A percentile compares a stretch with the other conserved stretches of the same genome.
These are phyloP conservation scores for Aspergillus persii DNA, from an alignment of 2,329 filamentous ascomycete genomes.

Conservation along the genomic window DNA sequence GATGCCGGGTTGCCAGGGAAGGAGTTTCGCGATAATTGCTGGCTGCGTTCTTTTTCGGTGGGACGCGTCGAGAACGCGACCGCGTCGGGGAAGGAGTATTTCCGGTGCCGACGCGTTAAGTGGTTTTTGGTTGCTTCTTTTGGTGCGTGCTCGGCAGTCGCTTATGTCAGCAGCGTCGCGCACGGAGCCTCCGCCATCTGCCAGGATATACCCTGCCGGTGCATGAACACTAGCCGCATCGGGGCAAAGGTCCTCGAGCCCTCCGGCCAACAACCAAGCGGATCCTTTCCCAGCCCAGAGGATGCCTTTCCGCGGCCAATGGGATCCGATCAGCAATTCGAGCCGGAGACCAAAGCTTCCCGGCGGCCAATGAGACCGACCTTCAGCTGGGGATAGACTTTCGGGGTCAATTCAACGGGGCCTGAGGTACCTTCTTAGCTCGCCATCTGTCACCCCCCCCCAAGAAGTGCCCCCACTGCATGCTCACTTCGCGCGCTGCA, in stretches of 20 bases:
- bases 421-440: too few relatives aligned
- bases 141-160: neutral
- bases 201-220: neutral
- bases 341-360: constrained; percentile 5
- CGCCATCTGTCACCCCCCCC: constrained; percentile 9
- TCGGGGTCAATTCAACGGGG: constrained; percentile 15
- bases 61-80: constrained; percentile 28
- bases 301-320: constrained; percentile 10
- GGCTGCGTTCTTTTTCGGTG: constrained; percentile 9
- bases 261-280: constrained; percentile 14
- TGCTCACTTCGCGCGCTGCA: neutral
- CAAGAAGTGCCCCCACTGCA: neutral
- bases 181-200: neutral
- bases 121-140: constrained; percentile 23
- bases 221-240: constrained; percentile 7
- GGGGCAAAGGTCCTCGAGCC: constrained; percentile 14
- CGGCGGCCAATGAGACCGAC: constrained; percentile 2
- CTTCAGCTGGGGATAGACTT: constrained; percentile 6
- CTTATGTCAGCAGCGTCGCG: constrained; percentile 5
- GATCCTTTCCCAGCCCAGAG: constrained; percentile 13
- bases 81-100: constrained; percentile 25
- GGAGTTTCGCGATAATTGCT: neutral
- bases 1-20: neutral
- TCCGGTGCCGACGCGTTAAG: constrained; percentile 31
- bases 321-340: neutral